Evolutionary conservation across 75 land plant species (phyloP).

Genomic region (Sequoiadendron giganteum): DNA sequence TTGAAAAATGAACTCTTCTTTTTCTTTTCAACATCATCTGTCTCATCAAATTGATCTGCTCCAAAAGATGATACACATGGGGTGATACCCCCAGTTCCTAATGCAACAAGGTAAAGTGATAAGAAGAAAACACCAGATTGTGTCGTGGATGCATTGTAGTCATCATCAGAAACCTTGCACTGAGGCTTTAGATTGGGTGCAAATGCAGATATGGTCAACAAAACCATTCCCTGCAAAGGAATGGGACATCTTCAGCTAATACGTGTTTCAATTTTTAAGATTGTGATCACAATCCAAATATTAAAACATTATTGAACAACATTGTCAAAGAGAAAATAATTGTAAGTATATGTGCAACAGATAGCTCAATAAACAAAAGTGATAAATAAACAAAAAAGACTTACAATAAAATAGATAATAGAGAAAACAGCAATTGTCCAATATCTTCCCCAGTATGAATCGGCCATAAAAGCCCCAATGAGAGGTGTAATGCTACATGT

Average conservation of each 20-base stretch:
- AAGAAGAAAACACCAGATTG: constrained; percentile 40
- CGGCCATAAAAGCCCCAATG: constrained; percentile 74
- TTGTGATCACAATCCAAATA: neutral
- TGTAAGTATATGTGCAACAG: neutral
- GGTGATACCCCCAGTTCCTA: constrained; percentile 88
- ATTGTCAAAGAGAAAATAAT: neutral
- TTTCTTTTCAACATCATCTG: constrained; percentile 60
- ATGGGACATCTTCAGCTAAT: neutral
- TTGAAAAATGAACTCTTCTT: constrained; percentile 85
- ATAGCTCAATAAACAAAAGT: neutral
- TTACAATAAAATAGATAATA: constrained; percentile 54
- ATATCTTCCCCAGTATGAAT: constrained; percentile 70
- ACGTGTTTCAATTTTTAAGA: neutral
- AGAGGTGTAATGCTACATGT: constrained; percentile 58
- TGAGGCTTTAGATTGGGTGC: constrained; percentile 43
- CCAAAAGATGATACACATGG: constrained; percentile 86
- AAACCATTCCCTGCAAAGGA: constrained; percentile 56
- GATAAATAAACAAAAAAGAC: neutral
- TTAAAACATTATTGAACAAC: neutral
- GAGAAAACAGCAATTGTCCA: constrained; percentile 65
- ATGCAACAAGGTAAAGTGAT: constrained; percentile 72
- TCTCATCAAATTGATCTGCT: constrained; percentile 92
- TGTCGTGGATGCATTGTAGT: constrained; percentile 19
- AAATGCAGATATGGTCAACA: constrained; percentile 68
- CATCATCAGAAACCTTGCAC: constrained; percentile 15